These are phyloP conservation scores for Massarina eburnea DNA, from an alignment of 2,329 filamentous ascomycete species.

Conservation along the genomic window DNA sequence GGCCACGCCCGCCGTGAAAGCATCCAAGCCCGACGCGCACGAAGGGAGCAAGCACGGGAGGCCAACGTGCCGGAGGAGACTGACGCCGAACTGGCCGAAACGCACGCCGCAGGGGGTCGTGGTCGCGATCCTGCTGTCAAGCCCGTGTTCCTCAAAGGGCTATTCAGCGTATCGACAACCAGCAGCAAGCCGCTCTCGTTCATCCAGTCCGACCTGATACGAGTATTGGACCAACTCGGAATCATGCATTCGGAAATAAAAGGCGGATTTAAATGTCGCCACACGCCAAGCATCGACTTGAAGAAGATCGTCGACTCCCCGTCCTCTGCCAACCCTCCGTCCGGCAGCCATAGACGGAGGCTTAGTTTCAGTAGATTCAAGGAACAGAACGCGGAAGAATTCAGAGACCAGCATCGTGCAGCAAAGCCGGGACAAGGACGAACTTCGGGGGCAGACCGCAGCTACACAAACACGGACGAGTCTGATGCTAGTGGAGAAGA, in stretches of 20 bases:
- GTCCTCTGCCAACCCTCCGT: conserved; percentile 31
- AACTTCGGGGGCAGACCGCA: conserved; percentile 61
- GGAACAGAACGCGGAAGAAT: conserved; percentile 71
- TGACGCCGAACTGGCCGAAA: conserved; percentile 69
- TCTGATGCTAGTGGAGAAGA: conserved; percentile 72
- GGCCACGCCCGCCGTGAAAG: conserved; percentile 88
- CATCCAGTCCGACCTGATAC: conserved; percentile 86
- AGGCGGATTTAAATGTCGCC: conserved; percentile 87
- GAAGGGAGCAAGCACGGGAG: conserved; percentile 70
- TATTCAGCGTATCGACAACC: conserved; percentile 96
- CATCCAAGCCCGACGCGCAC: conserved; percentile 80
- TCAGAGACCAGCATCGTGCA: conserved; percentile 61
- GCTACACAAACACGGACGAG: conserved; percentile 83
- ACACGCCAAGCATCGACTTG: conserved; percentile 85
- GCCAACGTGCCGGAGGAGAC: conserved; percentile 89
- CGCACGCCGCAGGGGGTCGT: conserved; percentile 53
- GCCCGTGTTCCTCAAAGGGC: conserved; percentile 91
- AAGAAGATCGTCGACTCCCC: conserved; percentile 67
- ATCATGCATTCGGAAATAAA: conserved; percentile 93
- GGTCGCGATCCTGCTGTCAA: conserved; percentile 77
- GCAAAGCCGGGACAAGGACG: conserved; percentile 50
- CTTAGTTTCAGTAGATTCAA: conserved; percentile 80
- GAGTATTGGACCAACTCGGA: conserved; percentile 81
- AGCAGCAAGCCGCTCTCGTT: conserved; percentile 85
- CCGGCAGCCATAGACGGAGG: conserved; percentile 65